Evolutionary conservation across 2,329 filamentous ascomycete genomes (phyloP).

Genomic region (Paraphoma chrysanthemicola): DNA sequence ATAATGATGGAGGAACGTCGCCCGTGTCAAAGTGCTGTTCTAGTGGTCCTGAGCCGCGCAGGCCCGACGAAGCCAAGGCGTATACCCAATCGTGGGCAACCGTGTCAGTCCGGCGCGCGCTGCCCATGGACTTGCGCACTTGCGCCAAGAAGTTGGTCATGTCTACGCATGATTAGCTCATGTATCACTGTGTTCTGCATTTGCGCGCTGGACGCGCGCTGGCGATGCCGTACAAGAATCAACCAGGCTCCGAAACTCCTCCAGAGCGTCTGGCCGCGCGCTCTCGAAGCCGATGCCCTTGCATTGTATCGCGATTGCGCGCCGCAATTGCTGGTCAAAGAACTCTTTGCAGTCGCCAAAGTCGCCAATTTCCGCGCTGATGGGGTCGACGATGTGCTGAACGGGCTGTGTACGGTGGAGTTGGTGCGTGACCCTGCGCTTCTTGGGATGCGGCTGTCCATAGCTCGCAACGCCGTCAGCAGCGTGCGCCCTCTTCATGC

Average conservation of each 20-base stretch:
- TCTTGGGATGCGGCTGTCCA: conserved; percentile 38
- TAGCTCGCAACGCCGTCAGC: conserved; percentile 27
- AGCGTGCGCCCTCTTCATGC: conserved; percentile 43
- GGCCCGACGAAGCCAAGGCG: conserved; percentile 53
- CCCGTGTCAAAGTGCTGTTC: conserved; percentile 51
- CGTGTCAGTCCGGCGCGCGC: conserved; percentile 61
- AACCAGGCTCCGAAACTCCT: conserved; percentile 61
- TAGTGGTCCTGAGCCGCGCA: conserved; percentile 49
- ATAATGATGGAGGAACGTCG: conserved; percentile 41
- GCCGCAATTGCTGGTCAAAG: conserved; percentile 61
- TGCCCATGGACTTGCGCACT: conserved; percentile 65
- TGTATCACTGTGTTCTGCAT: background rate
- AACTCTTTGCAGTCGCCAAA: conserved; percentile 57
- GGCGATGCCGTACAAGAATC: conserved; percentile 64
- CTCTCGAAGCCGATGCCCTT: conserved; percentile 62
- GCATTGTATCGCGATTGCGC: conserved; percentile 62
- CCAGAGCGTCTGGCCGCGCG: conserved; percentile 62
- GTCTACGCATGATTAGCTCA: conserved; percentile 49
- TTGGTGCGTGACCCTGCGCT: conserved; percentile 42
- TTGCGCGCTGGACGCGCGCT: conserved; percentile 9
- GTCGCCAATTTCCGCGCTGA: conserved; percentile 40
- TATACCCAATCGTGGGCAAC: conserved; percentile 66
- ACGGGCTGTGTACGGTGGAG: conserved; percentile 45
- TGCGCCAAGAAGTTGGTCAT: conserved; percentile 62
- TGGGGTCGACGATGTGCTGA: conserved; percentile 39